phyloP scores from a whole-genome alignment of 2,329 filamentous ascomycete genomes.

The Cladosporium velox region DNA sequence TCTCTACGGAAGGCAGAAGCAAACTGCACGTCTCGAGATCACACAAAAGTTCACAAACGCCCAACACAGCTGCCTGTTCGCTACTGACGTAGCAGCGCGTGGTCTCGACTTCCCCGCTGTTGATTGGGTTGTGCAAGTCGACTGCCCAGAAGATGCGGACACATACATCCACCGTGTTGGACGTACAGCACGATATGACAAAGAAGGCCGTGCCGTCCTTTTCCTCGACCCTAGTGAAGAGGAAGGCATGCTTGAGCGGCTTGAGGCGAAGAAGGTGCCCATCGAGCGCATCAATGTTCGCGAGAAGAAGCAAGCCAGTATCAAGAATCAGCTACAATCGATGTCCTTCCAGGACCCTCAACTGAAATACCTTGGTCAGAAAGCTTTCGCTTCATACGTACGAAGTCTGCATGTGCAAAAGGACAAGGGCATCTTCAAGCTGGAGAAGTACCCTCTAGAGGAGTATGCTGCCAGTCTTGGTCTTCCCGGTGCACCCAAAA shows the following conservation, averaged over 20 bases:
- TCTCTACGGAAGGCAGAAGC: constrained; percentile 91
- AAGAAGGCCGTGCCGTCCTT: constrained; percentile 80
- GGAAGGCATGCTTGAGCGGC: constrained; percentile 79
- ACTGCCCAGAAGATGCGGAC: constrained; percentile 93
- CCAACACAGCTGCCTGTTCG: constrained; percentile 85
- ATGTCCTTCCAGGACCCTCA: constrained; percentile 96
- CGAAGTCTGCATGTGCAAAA: constrained; percentile 84
- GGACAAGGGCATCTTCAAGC: constrained; percentile 87
- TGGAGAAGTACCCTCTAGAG: constrained; percentile 81
- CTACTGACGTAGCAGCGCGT: constrained; percentile 91
- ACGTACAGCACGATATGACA: constrained; percentile 89
- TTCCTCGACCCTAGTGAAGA: constrained; percentile 94
- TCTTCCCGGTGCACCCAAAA: constrained; percentile 85
- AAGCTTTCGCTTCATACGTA: constrained; percentile 89
- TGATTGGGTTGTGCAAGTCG: constrained; percentile 98
- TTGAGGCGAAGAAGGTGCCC: constrained; percentile 87
- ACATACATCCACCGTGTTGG: constrained; percentile 98
- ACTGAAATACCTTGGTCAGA: constrained; percentile 92
- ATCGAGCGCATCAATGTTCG: constrained; percentile 84
- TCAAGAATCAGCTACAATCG: constrained; percentile 82
- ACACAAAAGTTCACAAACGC: constrained; percentile 79
- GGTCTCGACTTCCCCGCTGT: constrained; percentile 95
- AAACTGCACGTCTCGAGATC: constrained; percentile 82
- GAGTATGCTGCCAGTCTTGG: constrained; percentile 83
- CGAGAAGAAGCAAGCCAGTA: constrained; percentile 83